Evolutionary conservation across 495 filamentous ascomycete species (phyloP), one percentile per base, ranked within the genome.

Genomic region (Sordaria brevicollis): DNA sequence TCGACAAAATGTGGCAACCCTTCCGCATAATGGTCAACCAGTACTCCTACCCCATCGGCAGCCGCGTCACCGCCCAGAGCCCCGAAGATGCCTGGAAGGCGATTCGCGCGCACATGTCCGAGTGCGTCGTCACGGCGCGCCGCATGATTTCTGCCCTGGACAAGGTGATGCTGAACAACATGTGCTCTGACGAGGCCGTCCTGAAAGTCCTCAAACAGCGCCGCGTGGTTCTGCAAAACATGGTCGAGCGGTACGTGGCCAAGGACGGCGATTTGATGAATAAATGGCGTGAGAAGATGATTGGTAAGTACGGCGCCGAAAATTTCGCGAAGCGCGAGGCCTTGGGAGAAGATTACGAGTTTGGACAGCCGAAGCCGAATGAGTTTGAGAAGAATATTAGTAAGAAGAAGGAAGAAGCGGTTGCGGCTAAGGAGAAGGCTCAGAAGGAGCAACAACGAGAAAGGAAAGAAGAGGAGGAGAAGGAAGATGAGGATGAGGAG

Each of bases 131-230:
- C 5, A 75, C 81, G 31, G 80, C 78, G 21, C 78, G 80, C n/a
- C 75, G 75, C 43, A 81, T 84, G 76, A 76, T 81, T 41, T 75
- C 75, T 37, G 79, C 79, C 5, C 75, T 77, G 33, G 82, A 84
- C 72, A 75, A 71, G 35, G 66, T 83, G 10, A 35, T 76, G 62
- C 29, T 65, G 8, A 68, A 78, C 19, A 62, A 73, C 17, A 69
- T 80, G 74, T 66, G 72, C 6, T 5, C 54, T 5, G 70, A 71
- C n/a, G 38, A 68, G 5, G 29, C 37, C 1, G 34, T 66, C 35
- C 33, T 54, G 15, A 74, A 75, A 38, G 57, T 69, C 25, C 57
- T 81, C 10, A 74, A 72, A 57, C 29, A 39, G 25, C 77, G 73
- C 33, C 76, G 79, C 2, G 75, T 71, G 65, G 54, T 75, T 21